Percentiles rank a stretch among this genome's conserved stretches.
Evolutionary conservation across 495 filamentous ascomycete genomes (phyloP).

Genomic region (Xylaria bambusicola): DNA sequence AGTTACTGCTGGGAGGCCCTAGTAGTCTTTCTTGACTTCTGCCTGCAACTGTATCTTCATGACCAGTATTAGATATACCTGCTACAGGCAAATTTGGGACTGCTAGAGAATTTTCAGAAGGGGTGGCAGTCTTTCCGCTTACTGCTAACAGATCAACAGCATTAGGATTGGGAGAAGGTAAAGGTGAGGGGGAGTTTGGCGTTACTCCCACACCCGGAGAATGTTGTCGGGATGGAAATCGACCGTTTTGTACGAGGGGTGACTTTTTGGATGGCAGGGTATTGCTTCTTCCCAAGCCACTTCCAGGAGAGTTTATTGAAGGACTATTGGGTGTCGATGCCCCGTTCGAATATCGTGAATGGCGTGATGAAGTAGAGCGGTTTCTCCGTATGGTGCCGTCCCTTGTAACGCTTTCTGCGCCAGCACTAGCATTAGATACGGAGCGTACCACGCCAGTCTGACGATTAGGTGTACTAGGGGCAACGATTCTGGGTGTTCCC

Average conservation of each 20-base stretch:
- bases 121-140: slow-evolving; percentile 22
- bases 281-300: slow-evolving; percentile 86
- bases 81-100: slow-evolving; percentile 23
- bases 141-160: slow-evolving; percentile 34
- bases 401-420: slow-evolving; percentile 80
- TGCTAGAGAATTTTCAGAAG: slow-evolving; percentile 27
- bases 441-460: slow-evolving; percentile 66
- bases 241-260: slow-evolving; percentile 61
- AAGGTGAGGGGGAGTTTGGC: slow-evolving; percentile 31
- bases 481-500: slow-evolving; percentile 56
- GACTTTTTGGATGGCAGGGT: slow-evolving; percentile 94
- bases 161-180: slow-evolving; percentile 32
- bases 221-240: slow-evolving; percentile 54
- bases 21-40: slow-evolving; percentile 54
- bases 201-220: slow-evolving; percentile 28
- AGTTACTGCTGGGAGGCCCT: slow-evolving; percentile 43
- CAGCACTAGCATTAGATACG: slow-evolving; percentile 82
- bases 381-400: slow-evolving; percentile 78
- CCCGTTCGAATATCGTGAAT: slow-evolving; percentile 70
- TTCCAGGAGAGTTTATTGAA: slow-evolving; percentile 49
- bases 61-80: slow-evolving; percentile 8
- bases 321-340: slow-evolving; percentile 73
- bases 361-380: slow-evolving; percentile 68
- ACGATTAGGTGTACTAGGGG: slow-evolving; percentile 56
- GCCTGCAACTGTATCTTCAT: slow-evolving; percentile 25